Evolutionary conservation across 1,139 yeast genomes (phyloP).

Genomic region (Yamadazyma friedrichii): DNA sequence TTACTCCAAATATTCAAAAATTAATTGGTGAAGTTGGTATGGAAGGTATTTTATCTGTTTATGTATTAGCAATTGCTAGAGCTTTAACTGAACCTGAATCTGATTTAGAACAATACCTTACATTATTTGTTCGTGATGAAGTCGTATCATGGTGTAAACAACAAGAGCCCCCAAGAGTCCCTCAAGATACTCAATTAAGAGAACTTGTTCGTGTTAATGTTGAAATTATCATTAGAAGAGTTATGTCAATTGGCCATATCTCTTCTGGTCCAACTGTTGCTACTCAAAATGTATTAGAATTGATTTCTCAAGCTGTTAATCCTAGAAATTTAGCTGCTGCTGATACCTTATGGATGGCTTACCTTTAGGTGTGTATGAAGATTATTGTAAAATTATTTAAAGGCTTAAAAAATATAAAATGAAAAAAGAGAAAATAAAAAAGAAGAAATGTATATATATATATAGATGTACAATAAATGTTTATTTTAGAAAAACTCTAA

Average conservation of each 20-base stretch:
- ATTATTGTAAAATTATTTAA: too few relatives aligned
- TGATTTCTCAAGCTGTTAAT: slow-evolving; percentile 93
- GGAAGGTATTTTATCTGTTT: slow-evolving; percentile 88
- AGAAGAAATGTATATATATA: background rate
- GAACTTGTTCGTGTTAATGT: slow-evolving; percentile 90
- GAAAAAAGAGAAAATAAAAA: background rate
- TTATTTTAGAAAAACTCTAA: background rate
- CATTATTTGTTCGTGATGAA: slow-evolving; percentile 93
- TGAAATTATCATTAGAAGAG: slow-evolving; percentile 73
- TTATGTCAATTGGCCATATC: slow-evolving; percentile 71
- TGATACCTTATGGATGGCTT: slow-evolving; percentile 96
- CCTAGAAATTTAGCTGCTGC: slow-evolving; percentile 92
- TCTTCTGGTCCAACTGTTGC: slow-evolving; percentile 76
- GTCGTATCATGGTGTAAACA: slow-evolving; percentile 91
- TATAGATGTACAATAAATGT: slow-evolving; percentile 1
- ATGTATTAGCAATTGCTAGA: slow-evolving; percentile 81
- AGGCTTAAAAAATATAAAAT: background rate
- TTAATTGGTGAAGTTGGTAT: slow-evolving; percentile 89
- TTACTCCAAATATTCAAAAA: slow-evolving; percentile 93
- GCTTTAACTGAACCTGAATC: slow-evolving; percentile 90
- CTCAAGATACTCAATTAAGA: slow-evolving; percentile 75
- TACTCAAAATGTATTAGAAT: slow-evolving; percentile 89
- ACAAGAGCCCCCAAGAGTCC: slow-evolving; percentile 64
- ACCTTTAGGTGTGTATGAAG: slow-evolving; percentile 42
- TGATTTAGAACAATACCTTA: slow-evolving; percentile 82